phyloP scores from a whole-genome alignment of 2,329 filamentous ascomycete genomes.

The Cladophialophora bantiana region DNA sequence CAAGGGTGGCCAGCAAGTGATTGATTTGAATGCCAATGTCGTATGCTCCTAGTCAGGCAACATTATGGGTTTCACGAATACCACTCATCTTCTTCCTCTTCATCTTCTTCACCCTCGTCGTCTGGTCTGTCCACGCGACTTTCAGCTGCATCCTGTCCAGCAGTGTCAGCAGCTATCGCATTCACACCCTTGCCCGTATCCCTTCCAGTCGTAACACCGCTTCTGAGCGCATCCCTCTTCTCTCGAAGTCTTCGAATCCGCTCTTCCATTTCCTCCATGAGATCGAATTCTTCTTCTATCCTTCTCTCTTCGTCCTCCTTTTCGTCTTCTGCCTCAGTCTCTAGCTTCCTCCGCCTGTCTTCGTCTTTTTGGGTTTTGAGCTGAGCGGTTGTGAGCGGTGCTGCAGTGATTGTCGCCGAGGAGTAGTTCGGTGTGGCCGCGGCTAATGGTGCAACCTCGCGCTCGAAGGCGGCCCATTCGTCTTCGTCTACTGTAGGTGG shows the following conservation, averaged over 20 bases:
- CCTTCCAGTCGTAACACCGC: slow-evolving; percentile 41
- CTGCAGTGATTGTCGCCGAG: slow-evolving; percentile 71
- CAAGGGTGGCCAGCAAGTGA: slow-evolving; percentile 5
- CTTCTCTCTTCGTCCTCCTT: slow-evolving; percentile 77
- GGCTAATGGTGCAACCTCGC: slow-evolving; percentile 69
- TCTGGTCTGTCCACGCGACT: slow-evolving; percentile 49
- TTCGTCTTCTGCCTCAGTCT: slow-evolving; percentile 69
- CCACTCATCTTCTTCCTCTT: slow-evolving; percentile 63
- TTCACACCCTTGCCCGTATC: slow-evolving; percentile 39
- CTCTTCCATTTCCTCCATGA: slow-evolving; percentile 80
- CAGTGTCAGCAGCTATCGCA: slow-evolving; percentile 37
- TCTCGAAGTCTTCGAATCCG: slow-evolving; percentile 73
- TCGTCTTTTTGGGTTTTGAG: slow-evolving; percentile 62
- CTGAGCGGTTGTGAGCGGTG: slow-evolving; percentile 70
- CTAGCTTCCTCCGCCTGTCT: slow-evolving; percentile 57
- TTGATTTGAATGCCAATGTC: neutral
- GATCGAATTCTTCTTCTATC: slow-evolving; percentile 78
- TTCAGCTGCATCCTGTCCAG: slow-evolving; percentile 27
- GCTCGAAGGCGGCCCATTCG: slow-evolving; percentile 87
- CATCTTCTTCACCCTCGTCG: slow-evolving; percentile 55
- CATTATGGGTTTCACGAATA: slow-evolving; percentile 30
- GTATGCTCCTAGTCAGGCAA: slow-evolving; percentile 19
- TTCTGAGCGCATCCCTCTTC: slow-evolving; percentile 71
- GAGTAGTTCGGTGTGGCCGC: slow-evolving; percentile 42
- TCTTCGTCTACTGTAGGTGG: slow-evolving; percentile 68